These are phyloP conservation scores for Phytophthora idaei DNA, from an alignment of 352 stramenopile species.

Conservation along the genomic window DNA sequence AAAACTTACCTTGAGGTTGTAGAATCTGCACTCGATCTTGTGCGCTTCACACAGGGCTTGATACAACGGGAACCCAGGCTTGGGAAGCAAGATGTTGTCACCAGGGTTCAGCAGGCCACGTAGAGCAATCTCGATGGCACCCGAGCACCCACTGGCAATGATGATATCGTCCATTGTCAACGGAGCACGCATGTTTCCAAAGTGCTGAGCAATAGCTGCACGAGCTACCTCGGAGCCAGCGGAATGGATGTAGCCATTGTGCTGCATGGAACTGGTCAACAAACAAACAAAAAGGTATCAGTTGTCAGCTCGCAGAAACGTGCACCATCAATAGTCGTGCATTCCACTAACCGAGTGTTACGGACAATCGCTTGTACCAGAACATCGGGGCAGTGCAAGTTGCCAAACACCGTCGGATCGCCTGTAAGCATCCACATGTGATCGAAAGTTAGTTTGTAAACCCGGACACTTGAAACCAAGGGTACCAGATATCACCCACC, in stretches of 20 bases:
- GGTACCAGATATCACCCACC: constrained; percentile 32
- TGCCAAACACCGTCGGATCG: constrained; percentile 94
- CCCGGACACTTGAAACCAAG: not conserved
- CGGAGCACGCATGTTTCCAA: constrained; percentile 55
- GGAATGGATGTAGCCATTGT: constrained; percentile 95
- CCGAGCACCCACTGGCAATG: constrained; percentile 93
- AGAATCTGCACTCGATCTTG: constrained; percentile 92
- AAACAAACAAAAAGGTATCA: not conserved
- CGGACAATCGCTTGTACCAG: constrained; percentile 79
- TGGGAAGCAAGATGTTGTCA: constrained; percentile 93
- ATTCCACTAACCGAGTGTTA: constrained; percentile 54
- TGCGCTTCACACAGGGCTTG: constrained; percentile 93
- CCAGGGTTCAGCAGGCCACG: constrained; percentile 90
- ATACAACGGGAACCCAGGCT: constrained; percentile 96
- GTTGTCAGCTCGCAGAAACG: not conserved
- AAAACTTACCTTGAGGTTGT: constrained; percentile 73
- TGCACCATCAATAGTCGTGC: not conserved
- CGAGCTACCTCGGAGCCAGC: constrained; percentile 86
- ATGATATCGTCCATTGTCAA: constrained; percentile 93
- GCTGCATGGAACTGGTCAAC: constrained; percentile 64
- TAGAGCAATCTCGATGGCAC: constrained; percentile 93
- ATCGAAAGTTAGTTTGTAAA: not conserved
- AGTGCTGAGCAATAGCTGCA: constrained; percentile 88
- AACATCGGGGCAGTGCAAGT: constrained; percentile 90
- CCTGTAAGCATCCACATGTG: constrained; percentile 37